Conservation (phyloP, 1,284 basidiomycete species). For the Malassezia furfur region DNA sequence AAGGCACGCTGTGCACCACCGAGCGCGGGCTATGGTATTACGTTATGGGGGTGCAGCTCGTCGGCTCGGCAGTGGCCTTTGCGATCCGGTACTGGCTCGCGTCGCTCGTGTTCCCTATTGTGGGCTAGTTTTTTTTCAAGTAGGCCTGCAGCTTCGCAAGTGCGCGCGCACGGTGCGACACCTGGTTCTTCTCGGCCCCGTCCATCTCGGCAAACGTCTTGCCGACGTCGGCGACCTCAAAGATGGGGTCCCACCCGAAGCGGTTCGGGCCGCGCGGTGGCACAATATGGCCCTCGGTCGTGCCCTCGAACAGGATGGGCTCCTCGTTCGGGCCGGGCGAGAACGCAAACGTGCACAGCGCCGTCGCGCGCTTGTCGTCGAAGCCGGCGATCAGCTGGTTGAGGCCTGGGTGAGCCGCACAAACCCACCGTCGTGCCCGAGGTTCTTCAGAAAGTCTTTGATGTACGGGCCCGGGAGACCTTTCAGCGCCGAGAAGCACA, state of each 20-base stretch:
- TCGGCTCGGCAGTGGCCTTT: constrained; percentile 33
- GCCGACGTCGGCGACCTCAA: constrained; percentile 63
- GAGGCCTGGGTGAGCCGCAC: constrained; percentile 55
- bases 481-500: constrained; percentile 76
- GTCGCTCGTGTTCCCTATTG: constrained; percentile 29
- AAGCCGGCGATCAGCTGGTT: constrained; percentile 81
- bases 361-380: constrained; percentile 67
- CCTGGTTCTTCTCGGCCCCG: constrained; percentile 66
- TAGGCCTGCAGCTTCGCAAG: constrained; percentile 10
- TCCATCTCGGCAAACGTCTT: constrained; percentile 88
- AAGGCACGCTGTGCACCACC: constrained; percentile 18
- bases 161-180: constrained; percentile 17
- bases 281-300: constrained; percentile 78
- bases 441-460: constrained; percentile 56
- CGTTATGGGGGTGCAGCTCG: constrained; percentile 32
- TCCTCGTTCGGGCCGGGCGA: constrained; percentile 49
- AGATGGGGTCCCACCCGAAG: constrained; percentile 86
- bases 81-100: constrained; percentile 41
- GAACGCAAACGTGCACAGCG: constrained; percentile 93
- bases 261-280: constrained; percentile 65
- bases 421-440: constrained; percentile 21
- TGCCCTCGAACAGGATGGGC: constrained; percentile 70
- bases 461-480: constrained; percentile 95
- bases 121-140: background rate
- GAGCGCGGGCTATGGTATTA: constrained; percentile 31